Base-by-base conservation (phyloP, 495 filamentous ascomycete genomes). In the Xylaria flabelliformis region DNA sequence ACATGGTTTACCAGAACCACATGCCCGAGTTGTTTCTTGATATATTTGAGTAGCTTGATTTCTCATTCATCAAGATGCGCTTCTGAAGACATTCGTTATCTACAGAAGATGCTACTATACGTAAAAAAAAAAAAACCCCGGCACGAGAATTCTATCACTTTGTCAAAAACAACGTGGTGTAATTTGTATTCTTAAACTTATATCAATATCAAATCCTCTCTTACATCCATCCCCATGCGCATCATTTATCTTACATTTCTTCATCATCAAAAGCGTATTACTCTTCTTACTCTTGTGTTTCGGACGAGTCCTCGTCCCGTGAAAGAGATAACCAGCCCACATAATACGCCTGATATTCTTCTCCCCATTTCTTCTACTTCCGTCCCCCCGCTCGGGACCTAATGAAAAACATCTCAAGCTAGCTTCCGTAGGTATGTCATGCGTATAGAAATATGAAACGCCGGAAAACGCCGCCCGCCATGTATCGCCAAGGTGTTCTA, bases 391-490 rank as follows among this genome's bases (percentile, higher is more conserved):
- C 3, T 26, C 26, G 2, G 24, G 24, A 56, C 53, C 8, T 0
- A 13, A 29, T 32, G 17, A 12, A 55, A 13, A 55, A 55, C 26
- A 13, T 55, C 21, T 55, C 24, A 24, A 32, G 53, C 13, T 56
- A 13, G 26, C 26, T 56, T 26, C 21, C 26, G 53, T 56, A 56
- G 24, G 26, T 55, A 32, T 56, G 53, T 56, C 13, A 32, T 56
- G 26, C 5, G 15, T 56, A 32, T 4, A 29, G 26, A 26, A 13
- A 56, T 56, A 32, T 56, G 24, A 56, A 56, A 56, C 53, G 53
- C 53, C 53, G 53, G 53, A 29, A 56, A 56, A 56, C 53, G 53
- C 53, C 53, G 53, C 53, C 53, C 53, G 26, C 53, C 53, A 56
- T 56, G 53, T 56, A 56, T 56, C 53, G 53, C 53, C 4, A 56